These are phyloP conservation scores for Trichoderma hamatum DNA, from an alignment of 2,329 filamentous ascomycete genomes.

Conservation along the genomic window DNA sequence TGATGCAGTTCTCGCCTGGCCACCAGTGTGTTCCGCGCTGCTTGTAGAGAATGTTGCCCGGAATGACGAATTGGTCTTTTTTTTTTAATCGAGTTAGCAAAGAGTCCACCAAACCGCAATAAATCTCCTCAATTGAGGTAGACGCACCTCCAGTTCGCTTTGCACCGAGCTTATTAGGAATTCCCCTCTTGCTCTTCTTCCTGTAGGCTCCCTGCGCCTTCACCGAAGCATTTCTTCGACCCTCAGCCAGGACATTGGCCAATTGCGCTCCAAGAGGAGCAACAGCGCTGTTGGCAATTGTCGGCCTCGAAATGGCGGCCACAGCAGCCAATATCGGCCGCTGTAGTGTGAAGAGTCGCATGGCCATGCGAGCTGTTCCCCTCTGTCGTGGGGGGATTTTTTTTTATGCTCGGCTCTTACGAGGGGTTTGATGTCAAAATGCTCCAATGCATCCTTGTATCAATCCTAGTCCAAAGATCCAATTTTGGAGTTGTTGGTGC, in stretches of 20 bases:
- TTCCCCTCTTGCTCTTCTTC: slow-evolving; percentile 59
- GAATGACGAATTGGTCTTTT: slow-evolving; percentile 85
- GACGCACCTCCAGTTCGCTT: slow-evolving; percentile 84
- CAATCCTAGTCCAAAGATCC: not conserved
- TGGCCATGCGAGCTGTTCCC: slow-evolving; percentile 35
- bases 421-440: slow-evolving; percentile 26
- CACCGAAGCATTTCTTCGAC: slow-evolving; percentile 59
- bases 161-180: slow-evolving; percentile 84
- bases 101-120: not conserved
- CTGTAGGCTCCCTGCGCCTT: slow-evolving; percentile 72
- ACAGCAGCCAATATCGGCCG: slow-evolving; percentile 48
- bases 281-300: slow-evolving; percentile 29
- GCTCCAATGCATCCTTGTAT: slow-evolving; percentile 1
- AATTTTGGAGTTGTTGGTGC: slow-evolving; percentile 26
- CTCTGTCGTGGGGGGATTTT: not conserved
- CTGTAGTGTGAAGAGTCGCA: slow-evolving; percentile 53
- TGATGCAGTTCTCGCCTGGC: slow-evolving; percentile 91
- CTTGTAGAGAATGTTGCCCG: slow-evolving; percentile 97
- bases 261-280: slow-evolving; percentile 36
- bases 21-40: slow-evolving; percentile 95
- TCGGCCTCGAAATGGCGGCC: slow-evolving; percentile 37
- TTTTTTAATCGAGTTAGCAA: not conserved
- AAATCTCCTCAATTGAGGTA: not conserved
- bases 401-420: not conserved
- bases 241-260: slow-evolving; percentile 50